Evolutionary conservation across 371 early-diverging fungal genomes (phyloP), one percentile per base, ranked within the genome.

Genomic region (Actinomortierella wolfii): DNA sequence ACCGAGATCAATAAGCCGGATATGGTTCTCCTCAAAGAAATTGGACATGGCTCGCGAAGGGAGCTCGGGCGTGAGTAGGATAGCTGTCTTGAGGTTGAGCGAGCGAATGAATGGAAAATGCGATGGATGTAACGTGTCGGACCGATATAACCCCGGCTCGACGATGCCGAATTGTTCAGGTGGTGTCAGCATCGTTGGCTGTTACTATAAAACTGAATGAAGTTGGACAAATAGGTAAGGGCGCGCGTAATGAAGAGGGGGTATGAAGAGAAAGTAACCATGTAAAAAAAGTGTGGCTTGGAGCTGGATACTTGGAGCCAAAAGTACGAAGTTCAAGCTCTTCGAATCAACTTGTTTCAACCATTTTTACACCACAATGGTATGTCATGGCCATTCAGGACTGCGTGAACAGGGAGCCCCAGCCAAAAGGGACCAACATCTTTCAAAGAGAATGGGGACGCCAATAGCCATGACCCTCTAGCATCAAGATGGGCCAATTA

Each of bases 101-200:
- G 89, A 84, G 53, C 89, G 90, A 20, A 97, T 78, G 70, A 90
- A 97, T 2, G 89, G 78, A 53, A 94, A 89, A 50, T 91, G 87
- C 34, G 85, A 64, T 21, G 91, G 86, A 40, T 89, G 88, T 28
- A 91, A 71, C 68, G 86, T 84, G 54, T 88, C 88, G 20, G 93
- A 91, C 2, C 97, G 89, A 65, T 94, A 95, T 13, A 97, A 80
- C 1, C 92, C 94, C 23, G 85, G 84, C 61, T 94, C 96, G 15
- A 97, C 95, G 24, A 91, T 89, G 21, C 96, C 96, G 79, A 95
- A 96, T 13, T 89, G 87, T 60, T 96, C 96, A 18, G 97, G 96
- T 29, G 93, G 92, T 39, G 79, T 83, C 15, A 83, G 44, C 64
- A 86, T 66, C 25, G 18, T 39, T 13, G 52, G n/a, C n/a, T n/a